Percentiles rank a stretch among this genome's conserved stretches.
Evolutionary conservation across 1,139 yeast species (phyloP).

Genomic region (Saccharomyces pastorianus): DNA sequence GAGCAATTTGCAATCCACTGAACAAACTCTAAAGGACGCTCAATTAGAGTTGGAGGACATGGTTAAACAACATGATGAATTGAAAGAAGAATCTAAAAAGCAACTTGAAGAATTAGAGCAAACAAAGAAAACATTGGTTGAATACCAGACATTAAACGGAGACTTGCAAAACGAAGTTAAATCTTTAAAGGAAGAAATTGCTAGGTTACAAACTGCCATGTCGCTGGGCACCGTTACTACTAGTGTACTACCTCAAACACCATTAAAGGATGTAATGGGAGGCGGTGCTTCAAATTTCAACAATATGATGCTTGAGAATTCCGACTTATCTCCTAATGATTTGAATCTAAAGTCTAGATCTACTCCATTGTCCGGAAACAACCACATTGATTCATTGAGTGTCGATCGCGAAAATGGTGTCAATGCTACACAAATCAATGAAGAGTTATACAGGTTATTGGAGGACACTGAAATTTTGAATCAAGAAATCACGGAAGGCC

Average conservation of each 20-base stretch:
- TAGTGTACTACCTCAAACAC: conserved; percentile 20
- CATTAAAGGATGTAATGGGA: conserved; percentile 14
- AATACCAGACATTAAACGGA: conserved; percentile 58
- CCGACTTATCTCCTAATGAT: neutral
- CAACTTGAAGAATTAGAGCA: conserved; percentile 55
- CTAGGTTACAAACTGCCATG: conserved; percentile 37
- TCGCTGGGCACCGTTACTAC: conserved; percentile 32
- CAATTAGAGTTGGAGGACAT: conserved; percentile 56
- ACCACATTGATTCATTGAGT: neutral
- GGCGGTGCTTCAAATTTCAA: neutral
- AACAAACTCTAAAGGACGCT: conserved; percentile 55
- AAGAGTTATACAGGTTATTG: conserved; percentile 61
- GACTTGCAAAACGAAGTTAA: conserved; percentile 62
- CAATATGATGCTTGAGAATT: neutral
- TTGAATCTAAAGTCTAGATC: neutral
- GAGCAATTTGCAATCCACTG: conserved; percentile 48
- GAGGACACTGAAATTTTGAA: conserved; percentile 76
- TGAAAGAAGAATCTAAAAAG: conserved; percentile 55
- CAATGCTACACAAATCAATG: conserved; percentile 43
- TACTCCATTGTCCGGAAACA: neutral
- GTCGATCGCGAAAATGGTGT: neutral
- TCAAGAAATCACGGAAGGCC: conserved; percentile 79
- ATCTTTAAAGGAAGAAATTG: conserved; percentile 59
- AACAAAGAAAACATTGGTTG: conserved; percentile 54
- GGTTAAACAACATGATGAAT: conserved; percentile 54